Base-by-base conservation (phyloP, 179 eudicot species). In the Nepenthes alata region DNA sequence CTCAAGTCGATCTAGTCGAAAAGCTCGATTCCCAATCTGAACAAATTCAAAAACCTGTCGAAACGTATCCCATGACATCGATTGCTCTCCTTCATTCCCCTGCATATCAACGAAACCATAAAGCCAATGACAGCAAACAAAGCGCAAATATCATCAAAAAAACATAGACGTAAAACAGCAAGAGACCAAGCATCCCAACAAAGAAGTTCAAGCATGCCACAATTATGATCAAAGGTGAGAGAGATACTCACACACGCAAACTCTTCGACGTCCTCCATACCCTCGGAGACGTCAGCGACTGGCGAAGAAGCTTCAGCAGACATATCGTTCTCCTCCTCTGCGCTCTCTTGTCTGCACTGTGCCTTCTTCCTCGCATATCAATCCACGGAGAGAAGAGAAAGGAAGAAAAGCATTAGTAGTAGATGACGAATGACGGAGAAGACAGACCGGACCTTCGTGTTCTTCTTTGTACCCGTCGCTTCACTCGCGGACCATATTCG, bases 21-120 rank as follows among this genome's bases (percentile, higher is more conserved):
- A 89, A 11, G 96, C 96, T 37, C 60, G 77, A 79, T 89, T 93
- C 35, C 95, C 98, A 61, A 38, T 55, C 67, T 83, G 77, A 78
- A 89, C 78, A 36, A 81, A 70, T 63, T 86, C 84, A 15, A 75
- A 81, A 54, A 86, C 77, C 78, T 85, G 88, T 34, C 74, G 71
- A 63, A 81, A 73, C 49, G 86, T 72, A 50, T 87, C 93, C 25
- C 66, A 60, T 11, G 96, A 77, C 73, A 89, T 72, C 11, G 83
- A 70, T 36, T 67, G 59, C 12, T 67, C 85, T 9, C 76, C 95
- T 56, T 72, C 90, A 58, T 65, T 70, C 56, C 70, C 80, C 95
- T 89, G 71, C 79, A 1, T 41, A 4, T 41, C 45, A 41, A 41
- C 45, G 8, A 41, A 25, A 25, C 25, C 25, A 25, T 25, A 25